A percentile compares a stretch with the other conserved stretches of the same genome.
Evolutionary conservation across 2,329 filamentous ascomycete species (phyloP).

Genomic region (Ramularia collo-cygni): DNA sequence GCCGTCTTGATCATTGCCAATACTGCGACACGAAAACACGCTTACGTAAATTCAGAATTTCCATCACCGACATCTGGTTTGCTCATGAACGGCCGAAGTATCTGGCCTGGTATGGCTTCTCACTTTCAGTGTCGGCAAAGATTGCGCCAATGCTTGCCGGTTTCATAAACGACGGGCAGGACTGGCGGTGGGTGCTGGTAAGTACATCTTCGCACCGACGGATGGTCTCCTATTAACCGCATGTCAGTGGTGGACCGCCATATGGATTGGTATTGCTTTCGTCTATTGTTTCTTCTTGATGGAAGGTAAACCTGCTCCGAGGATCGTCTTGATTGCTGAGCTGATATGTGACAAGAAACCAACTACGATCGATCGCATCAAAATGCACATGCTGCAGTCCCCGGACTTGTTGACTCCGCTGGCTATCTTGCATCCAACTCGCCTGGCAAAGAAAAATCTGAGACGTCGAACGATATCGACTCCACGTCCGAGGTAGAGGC

Average conservation of each 20-base stretch:
- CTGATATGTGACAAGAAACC: conserved; percentile 37
- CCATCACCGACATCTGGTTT: conserved; percentile 13
- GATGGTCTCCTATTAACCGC: neutral
- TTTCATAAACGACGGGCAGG: conserved; percentile 43
- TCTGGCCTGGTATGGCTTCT: conserved; percentile 26
- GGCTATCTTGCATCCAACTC: neutral
- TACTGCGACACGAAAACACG: neutral
- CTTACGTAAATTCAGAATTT: neutral
- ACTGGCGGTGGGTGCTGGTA: conserved; percentile 43
- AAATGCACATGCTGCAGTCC: neutral
- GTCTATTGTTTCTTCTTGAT: conserved; percentile 53
- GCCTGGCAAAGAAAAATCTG: conserved; percentile 3
- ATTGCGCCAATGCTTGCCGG: conserved; percentile 41
- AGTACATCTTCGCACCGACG: no score
- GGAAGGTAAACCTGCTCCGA: conserved; percentile 33
- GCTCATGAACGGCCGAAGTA: conserved; percentile 27
- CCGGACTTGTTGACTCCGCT: neutral
- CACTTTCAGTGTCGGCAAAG: conserved; percentile 20
- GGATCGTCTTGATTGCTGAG: neutral
- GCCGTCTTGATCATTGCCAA: no score
- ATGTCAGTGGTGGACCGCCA: conserved; percentile 43
- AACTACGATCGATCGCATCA: conserved; percentile 37
- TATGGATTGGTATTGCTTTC: conserved; percentile 44
- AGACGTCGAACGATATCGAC: neutral
- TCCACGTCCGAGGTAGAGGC: conserved; percentile 18